phyloP scores from a whole-genome alignment of 345 rosid species.

The Hibiscus trionum region DNA sequence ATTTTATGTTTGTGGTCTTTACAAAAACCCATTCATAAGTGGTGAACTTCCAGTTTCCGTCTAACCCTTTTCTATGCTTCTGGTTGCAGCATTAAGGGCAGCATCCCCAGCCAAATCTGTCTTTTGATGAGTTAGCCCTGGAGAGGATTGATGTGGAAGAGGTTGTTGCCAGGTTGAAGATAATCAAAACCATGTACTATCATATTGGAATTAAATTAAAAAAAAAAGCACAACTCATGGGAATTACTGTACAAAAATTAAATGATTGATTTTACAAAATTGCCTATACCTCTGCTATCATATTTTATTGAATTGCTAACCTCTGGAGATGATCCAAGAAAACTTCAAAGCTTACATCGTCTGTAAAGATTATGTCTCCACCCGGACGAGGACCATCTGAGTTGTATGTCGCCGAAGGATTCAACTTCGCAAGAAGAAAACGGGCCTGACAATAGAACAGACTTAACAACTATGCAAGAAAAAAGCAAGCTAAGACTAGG shows the following conservation, averaged over 20 bases:
- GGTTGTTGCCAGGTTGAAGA: no score
- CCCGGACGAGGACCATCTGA: slow-evolving; percentile 38
- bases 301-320: slow-evolving; percentile 55
- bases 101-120: no score
- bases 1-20: no score
- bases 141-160: no score
- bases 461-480: background rate
- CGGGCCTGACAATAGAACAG: slow-evolving; percentile 52
- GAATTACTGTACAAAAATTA: slow-evolving; percentile 17
- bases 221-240: background rate
- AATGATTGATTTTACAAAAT: slow-evolving; percentile 14
- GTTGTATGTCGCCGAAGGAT: slow-evolving; percentile 72
- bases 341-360: slow-evolving; percentile 89
- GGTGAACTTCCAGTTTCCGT: no score
- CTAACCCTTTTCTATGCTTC: no score
- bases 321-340: slow-evolving; percentile 93
- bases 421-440: slow-evolving; percentile 83
- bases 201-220: background rate
- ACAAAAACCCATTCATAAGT: no score
- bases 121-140: no score
- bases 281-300: background rate
- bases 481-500: background rate
- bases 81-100: no score
- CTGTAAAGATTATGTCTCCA: slow-evolving; percentile 69
- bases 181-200: no score